Base-by-base conservation (phyloP, 2,329 filamentous ascomycete genomes). In the Didymella lethalis region DNA sequence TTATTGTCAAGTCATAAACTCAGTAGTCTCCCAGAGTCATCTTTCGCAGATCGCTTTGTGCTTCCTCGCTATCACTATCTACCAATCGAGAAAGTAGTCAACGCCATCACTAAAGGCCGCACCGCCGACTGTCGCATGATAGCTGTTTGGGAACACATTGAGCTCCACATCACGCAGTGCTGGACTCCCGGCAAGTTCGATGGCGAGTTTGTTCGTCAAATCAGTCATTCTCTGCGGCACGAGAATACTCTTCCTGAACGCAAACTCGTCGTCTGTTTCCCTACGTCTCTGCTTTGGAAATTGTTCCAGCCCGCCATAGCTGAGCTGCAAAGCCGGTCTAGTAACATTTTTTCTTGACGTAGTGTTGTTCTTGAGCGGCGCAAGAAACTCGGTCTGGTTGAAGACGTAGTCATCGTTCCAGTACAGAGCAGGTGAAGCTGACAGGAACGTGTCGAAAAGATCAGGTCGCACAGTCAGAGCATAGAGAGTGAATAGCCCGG, bases 401-500 rank as follows among this genome's bases (percentile, higher is more conserved):
- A 75, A 71, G 18, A 84, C 72, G 51, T 77, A 82, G 0, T 73
- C 64, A 16, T 79, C 64, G 61, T 82, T 83, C 78, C 80, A 84
- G 76, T 77, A 82, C 7, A 83, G 78, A 0, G 78, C 79, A 0
- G 81, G 82, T 28, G 81, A 84, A 5, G 77, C 79, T 1, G 78
- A 77, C 14, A 83, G 74, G 58, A 78, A 82, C 7, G 73, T 77
- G 53, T 83, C 73, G 53, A 84, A 84, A 2, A 78, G 69, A 1
- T 68, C 62, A 0, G 80, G 78, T 4, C 73, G 68, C 0, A 74
- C 79, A 52, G 80, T 79, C 8, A 84, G 71, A 0, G 78, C 71
- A 57, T 83, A 80, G 3, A 84, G 72, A 0, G 76, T 71, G 46
- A 84, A 84, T 0, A 84, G 69, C 0, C 81, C 83, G 2, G 81